phyloP scores from a whole-genome alignment of 192 early-diverging fungal genomes.

The Backusella parvicylindrica region DNA sequence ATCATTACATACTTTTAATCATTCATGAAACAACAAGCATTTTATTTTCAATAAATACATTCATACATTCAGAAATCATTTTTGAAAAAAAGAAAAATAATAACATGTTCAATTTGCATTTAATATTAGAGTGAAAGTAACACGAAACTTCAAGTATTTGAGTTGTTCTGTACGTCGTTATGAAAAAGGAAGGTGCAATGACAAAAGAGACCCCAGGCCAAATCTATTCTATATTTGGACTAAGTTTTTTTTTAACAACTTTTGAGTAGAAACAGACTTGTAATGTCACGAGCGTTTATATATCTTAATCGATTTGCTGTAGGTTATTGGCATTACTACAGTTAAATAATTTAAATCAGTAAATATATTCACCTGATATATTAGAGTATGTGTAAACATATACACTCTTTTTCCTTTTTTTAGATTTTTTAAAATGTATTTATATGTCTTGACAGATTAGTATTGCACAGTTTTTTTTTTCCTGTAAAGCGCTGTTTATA shows the following conservation, averaged over 20 bases:
- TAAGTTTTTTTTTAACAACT: neutral
- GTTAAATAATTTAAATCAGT: neutral
- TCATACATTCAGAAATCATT: no score
- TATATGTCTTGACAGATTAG: neutral
- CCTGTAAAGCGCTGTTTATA: neutral
- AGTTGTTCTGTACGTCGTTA: neutral
- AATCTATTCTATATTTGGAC: neutral
- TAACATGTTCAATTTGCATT: neutral
- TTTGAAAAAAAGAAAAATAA: no score
- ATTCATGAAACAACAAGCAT: neutral
- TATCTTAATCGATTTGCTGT: neutral
- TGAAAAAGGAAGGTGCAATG: conserved; percentile 5
- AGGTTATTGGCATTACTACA: neutral
- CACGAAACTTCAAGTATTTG: neutral
- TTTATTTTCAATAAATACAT: neutral
- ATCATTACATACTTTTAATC: neutral
- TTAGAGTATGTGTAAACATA: neutral
- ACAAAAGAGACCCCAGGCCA: conserved; percentile 1
- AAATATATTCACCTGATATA: no score
- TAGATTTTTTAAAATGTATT: neutral
- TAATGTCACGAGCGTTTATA: neutral
- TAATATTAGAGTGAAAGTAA: neutral
- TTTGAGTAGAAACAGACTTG: neutral
- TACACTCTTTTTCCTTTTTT: neutral
- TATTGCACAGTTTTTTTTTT: neutral